Evolutionary conservation across 1,284 basidiomycete species (phyloP).

Genomic region (Rhizoctonia solani): DNA sequence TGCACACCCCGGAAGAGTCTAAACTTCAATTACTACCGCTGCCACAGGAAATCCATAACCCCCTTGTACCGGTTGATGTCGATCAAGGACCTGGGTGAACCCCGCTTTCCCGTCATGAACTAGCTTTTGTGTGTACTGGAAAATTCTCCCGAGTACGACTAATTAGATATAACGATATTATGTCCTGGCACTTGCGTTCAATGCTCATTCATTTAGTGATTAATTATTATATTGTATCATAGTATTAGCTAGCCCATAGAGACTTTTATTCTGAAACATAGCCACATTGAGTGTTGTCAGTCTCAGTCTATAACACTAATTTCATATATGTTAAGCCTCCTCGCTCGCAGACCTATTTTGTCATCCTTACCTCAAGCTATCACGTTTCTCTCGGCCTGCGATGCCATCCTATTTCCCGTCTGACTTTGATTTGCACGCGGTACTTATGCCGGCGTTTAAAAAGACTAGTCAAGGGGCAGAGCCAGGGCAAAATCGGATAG

Average conservation of each 20-base stretch:
- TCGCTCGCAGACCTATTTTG: neutral
- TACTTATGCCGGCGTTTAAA: neutral
- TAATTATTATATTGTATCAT: slow-evolving; percentile 32
- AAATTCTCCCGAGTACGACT: neutral
- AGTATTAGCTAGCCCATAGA: neutral
- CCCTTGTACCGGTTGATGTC: neutral
- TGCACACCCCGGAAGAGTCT: neutral
- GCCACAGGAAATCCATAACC: slow-evolving; percentile 16
- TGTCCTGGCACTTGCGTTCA: neutral
- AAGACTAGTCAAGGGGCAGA: neutral
- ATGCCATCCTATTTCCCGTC: too few species aligned
- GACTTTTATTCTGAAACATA: slow-evolving; percentile 11
- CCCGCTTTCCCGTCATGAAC: slow-evolving; percentile 10
- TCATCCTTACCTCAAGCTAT: neutral
- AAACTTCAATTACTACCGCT: neutral
- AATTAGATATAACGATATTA: neutral
- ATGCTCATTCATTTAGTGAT: neutral
- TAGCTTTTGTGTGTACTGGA: neutral
- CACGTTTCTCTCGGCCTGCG: neutral
- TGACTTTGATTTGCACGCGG: neutral
- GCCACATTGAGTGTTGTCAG: neutral
- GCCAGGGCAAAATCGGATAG: neutral
- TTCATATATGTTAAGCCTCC: slow-evolving; percentile 1
- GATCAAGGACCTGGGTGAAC: slow-evolving; percentile 1
- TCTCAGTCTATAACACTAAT: slow-evolving; percentile 5